These are phyloP conservation scores for Euclidium syriacum DNA, from an alignment of 345 rosid species.

Conservation along the genomic window DNA sequence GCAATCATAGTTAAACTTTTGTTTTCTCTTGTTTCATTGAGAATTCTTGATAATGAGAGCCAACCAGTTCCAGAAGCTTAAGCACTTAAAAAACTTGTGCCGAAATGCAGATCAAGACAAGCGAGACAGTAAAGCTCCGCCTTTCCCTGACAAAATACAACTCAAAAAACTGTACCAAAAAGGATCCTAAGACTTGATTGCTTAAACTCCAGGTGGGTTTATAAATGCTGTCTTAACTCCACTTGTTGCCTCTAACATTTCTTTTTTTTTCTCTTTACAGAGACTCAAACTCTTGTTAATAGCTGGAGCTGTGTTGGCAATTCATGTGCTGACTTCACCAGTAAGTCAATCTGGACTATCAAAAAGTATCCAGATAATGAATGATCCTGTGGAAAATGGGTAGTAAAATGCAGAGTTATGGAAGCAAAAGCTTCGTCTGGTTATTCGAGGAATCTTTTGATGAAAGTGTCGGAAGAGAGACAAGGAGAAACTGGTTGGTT, in stretches of 20 bases:
- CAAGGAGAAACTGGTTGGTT: constrained; percentile 18
- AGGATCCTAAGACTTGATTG: neutral
- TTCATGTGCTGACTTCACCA: constrained; percentile 26
- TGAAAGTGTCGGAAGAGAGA: constrained; percentile 21
- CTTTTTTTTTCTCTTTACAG: constrained; percentile 5
- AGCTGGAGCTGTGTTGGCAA: constrained; percentile 32
- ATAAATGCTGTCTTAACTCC: constrained; percentile 21
- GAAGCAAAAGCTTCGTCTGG: constrained; percentile 9
- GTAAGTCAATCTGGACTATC: constrained; percentile 20
- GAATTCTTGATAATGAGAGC: constrained; percentile 16
- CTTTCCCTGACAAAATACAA: constrained; percentile 22
- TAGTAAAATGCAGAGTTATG: constrained; percentile 16
- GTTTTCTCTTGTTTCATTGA: constrained; percentile 2
- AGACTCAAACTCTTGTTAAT: constrained; percentile 15
- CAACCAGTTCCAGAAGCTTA: constrained; percentile 30
- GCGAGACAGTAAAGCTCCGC: constrained; percentile 19
- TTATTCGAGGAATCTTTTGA: constrained; percentile 17
- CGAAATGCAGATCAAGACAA: constrained; percentile 20
- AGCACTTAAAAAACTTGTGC: constrained; percentile 16
- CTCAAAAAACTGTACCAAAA: constrained; percentile 10
- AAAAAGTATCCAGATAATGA: constrained; percentile 6
- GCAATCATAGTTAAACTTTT: constrained; percentile 5
- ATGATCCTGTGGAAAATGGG: constrained; percentile 4
- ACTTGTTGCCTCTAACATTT: constrained; percentile 13
- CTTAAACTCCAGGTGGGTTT: constrained; percentile 23